A percentile compares a stretch with the other conserved stretches of the same genome.
Conservation (phyloP, 164 flowering plant species). For the Vitis labrusca region DNA sequence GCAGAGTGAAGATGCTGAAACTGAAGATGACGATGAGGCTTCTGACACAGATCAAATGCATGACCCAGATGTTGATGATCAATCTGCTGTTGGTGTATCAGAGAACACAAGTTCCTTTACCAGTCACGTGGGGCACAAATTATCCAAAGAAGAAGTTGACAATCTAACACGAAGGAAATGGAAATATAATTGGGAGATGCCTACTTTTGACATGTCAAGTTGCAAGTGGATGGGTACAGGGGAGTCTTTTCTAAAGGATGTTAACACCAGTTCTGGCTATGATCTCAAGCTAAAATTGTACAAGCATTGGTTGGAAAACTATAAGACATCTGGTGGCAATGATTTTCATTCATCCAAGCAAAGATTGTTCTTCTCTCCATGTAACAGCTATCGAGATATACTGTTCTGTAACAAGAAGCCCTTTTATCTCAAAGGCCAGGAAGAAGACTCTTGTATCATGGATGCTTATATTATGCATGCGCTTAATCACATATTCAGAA, state of each 20-base stretch:
- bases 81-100: conserved; percentile 22
- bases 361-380: conserved; percentile 65
- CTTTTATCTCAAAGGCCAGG: conserved; percentile 73
- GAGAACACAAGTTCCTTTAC: conserved; percentile 45
- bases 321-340: conserved; percentile 49
- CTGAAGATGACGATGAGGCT: conserved; percentile 32
- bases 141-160: conserved; percentile 51
- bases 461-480: conserved; percentile 88
- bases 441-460: conserved; percentile 77
- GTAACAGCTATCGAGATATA: conserved; percentile 85
- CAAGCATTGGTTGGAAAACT: conserved; percentile 68
- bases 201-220: conserved; percentile 50
- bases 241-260: conserved; percentile 43
- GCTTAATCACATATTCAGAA: conserved; percentile 83
- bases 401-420: conserved; percentile 84
- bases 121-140: conserved; percentile 48
- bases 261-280: conserved; percentile 15
- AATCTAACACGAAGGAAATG: conserved; percentile 42
- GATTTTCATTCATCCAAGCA: conserved; percentile 70
- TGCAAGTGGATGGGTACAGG: conserved; percentile 85
- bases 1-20: conserved; percentile 30
- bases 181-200: conserved; percentile 68
- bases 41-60: conserved; percentile 35
- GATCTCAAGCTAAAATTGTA: conserved; percentile 55
- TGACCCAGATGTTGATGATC: conserved; percentile 16